Conservation (phyloP, 371 early-diverging fungal species). For the Rhizopus arrhizus region DNA sequence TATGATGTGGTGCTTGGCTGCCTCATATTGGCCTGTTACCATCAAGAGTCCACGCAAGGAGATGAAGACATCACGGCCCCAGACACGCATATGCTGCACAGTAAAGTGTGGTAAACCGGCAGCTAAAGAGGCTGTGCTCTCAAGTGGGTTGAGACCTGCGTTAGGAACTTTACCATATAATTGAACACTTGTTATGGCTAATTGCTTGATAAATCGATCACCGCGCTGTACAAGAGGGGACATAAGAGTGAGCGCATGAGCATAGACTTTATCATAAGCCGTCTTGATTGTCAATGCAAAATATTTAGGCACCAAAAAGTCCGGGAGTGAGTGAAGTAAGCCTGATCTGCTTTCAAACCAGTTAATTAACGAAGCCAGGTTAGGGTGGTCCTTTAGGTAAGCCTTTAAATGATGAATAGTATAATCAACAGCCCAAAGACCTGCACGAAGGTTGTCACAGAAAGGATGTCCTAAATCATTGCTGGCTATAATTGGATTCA, state of each 20-base stretch:
- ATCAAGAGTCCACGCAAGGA: constrained; percentile 85
- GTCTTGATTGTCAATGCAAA: constrained; percentile 82
- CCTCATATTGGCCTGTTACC: constrained; percentile 79
- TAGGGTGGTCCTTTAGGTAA: constrained; percentile 38
- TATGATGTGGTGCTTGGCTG: constrained; percentile 82
- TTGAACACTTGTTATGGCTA: constrained; percentile 83
- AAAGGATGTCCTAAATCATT: constrained; percentile 95
- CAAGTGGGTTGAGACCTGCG: constrained; percentile 77
- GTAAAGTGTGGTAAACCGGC: constrained; percentile 98
- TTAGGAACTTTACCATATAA: constrained; percentile 77
- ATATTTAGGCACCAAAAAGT: constrained; percentile 90
- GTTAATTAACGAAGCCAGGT: constrained; percentile 41
- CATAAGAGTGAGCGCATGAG: constrained; percentile 64
- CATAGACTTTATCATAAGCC: constrained; percentile 72
- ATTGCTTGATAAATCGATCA: constrained; percentile 69
- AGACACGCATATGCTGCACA: constrained; percentile 90
- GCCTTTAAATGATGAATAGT: constrained; percentile 69
- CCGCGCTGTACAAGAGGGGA: constrained; percentile 61
- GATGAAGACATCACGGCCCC: constrained; percentile 98
- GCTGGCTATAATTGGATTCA: constrained; percentile 70
- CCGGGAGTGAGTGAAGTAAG: constrained; percentile 71
- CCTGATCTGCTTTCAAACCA: constrained; percentile 80
- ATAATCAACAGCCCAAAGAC: constrained; percentile 93
- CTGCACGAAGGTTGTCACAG: constrained; percentile 85
- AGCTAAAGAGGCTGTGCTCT: constrained; percentile 69